Percentiles rank a stretch among this genome's conserved stretches.
Conservation (phyloP, 2,329 filamentous ascomycete species). For the Xylogone sp. region DNA sequence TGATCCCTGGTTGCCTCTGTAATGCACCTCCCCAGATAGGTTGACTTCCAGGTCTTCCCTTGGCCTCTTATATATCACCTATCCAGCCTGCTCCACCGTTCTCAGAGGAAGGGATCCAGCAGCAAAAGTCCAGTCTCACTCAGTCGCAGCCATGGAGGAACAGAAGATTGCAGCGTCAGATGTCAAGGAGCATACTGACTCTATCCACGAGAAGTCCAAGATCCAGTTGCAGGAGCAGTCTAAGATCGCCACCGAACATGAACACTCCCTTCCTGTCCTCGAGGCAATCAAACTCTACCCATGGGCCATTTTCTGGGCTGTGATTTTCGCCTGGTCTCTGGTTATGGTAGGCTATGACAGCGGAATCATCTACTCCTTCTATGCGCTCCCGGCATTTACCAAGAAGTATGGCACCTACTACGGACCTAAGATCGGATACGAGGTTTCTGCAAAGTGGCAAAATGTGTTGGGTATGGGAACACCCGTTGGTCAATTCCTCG, state of each 20-base stretch:
- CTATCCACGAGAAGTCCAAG: neutral
- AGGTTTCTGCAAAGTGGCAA: slow-evolving; percentile 20
- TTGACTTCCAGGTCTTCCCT: neutral
- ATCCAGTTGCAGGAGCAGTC: neutral
- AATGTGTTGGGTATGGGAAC: slow-evolving; percentile 15
- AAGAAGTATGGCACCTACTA: slow-evolving; percentile 26
- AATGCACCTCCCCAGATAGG: neutral
- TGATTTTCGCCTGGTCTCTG: slow-evolving; percentile 32
- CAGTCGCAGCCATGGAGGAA: neutral
- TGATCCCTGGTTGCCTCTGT: neutral
- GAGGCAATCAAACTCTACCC: slow-evolving; percentile 16
- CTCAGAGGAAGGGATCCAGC: neutral
- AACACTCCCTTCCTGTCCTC: slow-evolving; percentile 14
- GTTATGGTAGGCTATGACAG: slow-evolving; percentile 39
- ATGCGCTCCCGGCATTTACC: slow-evolving; percentile 28
- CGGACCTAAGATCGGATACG: slow-evolving; percentile 14
- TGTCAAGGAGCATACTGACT: neutral
- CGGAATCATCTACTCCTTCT: slow-evolving; percentile 32
- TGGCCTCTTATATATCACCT: neutral
- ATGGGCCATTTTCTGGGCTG: slow-evolving; percentile 25
- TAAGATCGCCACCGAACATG: slow-evolving; percentile 8
- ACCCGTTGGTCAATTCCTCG: slow-evolving; percentile 32
- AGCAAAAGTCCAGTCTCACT: neutral
- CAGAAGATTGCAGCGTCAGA: neutral
- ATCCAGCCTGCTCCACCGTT: neutral